Conservation (phyloP, 140 eudicot species). For the Senecio squalidus region DNA sequence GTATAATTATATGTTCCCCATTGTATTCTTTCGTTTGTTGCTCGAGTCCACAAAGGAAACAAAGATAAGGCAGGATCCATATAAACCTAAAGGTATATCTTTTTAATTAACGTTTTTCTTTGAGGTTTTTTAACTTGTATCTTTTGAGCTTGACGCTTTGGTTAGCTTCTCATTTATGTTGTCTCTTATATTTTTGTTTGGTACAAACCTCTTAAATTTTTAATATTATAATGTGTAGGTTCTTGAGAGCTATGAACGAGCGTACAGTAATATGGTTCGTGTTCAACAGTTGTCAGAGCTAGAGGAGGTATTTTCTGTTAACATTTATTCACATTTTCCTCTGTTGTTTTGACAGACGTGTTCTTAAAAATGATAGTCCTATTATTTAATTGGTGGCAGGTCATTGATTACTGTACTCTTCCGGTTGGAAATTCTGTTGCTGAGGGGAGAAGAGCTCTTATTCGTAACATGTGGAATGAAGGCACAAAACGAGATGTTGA, state of each 20-base stretch:
- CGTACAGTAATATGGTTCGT: conserved; percentile 90
- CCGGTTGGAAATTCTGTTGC: conserved; percentile 69
- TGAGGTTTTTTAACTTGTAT: too few relatives aligned
- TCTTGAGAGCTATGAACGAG: conserved; percentile 96
- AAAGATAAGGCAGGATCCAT: too few relatives aligned
- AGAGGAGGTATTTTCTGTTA: conserved; percentile 59
- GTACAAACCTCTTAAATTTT: too few relatives aligned
- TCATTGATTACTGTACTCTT: conserved; percentile 80
- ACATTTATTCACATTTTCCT: not conserved
- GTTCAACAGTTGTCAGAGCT: conserved; percentile 89
- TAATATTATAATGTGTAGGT: conserved; percentile 37
- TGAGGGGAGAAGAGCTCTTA: conserved; percentile 76
- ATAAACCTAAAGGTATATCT: too few relatives aligned
- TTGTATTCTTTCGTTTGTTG: too few relatives aligned
- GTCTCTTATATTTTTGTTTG: too few relatives aligned
- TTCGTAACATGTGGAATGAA: conserved; percentile 92
- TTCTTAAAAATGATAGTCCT: not conserved
- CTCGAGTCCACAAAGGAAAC: too few relatives aligned
- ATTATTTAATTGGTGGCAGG: conserved; percentile 38
- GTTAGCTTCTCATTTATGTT: too few relatives aligned
- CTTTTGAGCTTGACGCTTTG: too few relatives aligned
- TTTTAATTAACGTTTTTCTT: too few relatives aligned
- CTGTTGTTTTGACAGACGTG: not conserved
- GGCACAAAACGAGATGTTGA: conserved; percentile 95
- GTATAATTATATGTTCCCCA: too few relatives aligned